Percentiles rank a stretch among this genome's conserved stretches.
Evolutionary conservation across 768 basidiomycete genomes (phyloP).

Genomic region (Termitomyces sp.): DNA sequence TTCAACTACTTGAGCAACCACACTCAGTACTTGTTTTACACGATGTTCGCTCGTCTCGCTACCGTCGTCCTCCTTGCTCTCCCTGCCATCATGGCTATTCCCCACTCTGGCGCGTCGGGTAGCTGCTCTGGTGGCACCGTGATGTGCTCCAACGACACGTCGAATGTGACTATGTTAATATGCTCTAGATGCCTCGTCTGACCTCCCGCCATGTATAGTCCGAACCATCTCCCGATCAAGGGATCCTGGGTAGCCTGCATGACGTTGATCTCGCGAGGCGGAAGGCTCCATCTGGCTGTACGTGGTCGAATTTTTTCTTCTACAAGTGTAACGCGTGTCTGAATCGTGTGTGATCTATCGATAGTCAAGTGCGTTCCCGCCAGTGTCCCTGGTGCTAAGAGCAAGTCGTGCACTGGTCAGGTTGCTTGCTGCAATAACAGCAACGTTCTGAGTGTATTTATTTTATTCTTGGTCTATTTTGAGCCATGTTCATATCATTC

Average conservation of each 20-base stretch:
- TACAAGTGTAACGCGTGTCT: too few relatives aligned
- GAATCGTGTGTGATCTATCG: too few relatives aligned
- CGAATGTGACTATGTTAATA: background rate
- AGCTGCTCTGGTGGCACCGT: background rate
- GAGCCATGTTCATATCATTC: background rate
- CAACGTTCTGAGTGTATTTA: background rate
- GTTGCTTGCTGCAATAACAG: background rate
- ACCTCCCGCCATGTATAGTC: background rate
- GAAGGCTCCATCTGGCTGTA: background rate
- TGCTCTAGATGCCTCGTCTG: background rate
- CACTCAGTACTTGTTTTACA: background rate
- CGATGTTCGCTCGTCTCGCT: constrained; percentile 1
- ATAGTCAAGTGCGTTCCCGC: background rate
- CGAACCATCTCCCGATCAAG: too few relatives aligned
- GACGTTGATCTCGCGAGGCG: background rate
- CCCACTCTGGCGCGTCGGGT: background rate
- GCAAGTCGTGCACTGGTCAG: background rate
- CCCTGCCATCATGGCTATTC: background rate
- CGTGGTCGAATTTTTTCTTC: too few relatives aligned
- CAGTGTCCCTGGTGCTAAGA: background rate
- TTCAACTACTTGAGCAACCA: too few relatives aligned
- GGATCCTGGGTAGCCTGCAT: background rate
- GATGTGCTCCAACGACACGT: background rate
- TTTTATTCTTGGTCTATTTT: background rate
- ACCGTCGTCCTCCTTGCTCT: background rate